Base-by-base conservation (phyloP, 2,329 filamentous ascomycete species). In the Apiospora marii region DNA sequence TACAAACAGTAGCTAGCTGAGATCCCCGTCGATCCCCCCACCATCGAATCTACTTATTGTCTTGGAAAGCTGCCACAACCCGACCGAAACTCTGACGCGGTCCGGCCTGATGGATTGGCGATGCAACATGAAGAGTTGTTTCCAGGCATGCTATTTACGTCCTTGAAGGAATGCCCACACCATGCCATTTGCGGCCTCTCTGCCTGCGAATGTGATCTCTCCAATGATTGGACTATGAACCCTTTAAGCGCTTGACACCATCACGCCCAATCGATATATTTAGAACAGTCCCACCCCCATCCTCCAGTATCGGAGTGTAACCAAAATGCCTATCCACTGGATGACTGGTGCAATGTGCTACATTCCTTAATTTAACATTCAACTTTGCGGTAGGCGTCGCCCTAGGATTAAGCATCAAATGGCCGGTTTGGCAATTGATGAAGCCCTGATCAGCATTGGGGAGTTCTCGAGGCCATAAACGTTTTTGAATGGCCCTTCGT, bases 211-310 rank as follows among this genome's bases (percentile, higher is more conserved):
- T 72, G 71, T 68, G 69, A 68, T 70, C n/a, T 37, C 43, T 24
- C 19, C 13, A 44, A 67, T 70, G 68, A 72, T 30, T 72, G 71
- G 71, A 37, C 51, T 24, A 61, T 43, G 10, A 2, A 16, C 68
- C 19, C 19, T 16, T 49, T 69, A 72, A 70, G 71, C 71, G 71
- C 69, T 69, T 27, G 30, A 43, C 24, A 67, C 48, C 61, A 72
- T 68, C 69, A 71, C 69, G 67, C 61, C 16, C 44, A 16, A 16
- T 30, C 24, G n/a, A 27, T 51, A 51, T 51, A 51, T 13, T 27
- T 51, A 27, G 49, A 51, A 27, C 49, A 51, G 10, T n/a, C 13
- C 8, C n/a, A 14, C n/a, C n/a, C 13, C n/a, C n/a, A 4, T 51
- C 12, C 49, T 51, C n/a, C 13, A 13, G 1, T 51, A n/a, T 10